These are phyloP conservation scores for Mrakia hoshinonis DNA, from an alignment of 768 basidiomycete genomes.

Conservation along the genomic window DNA sequence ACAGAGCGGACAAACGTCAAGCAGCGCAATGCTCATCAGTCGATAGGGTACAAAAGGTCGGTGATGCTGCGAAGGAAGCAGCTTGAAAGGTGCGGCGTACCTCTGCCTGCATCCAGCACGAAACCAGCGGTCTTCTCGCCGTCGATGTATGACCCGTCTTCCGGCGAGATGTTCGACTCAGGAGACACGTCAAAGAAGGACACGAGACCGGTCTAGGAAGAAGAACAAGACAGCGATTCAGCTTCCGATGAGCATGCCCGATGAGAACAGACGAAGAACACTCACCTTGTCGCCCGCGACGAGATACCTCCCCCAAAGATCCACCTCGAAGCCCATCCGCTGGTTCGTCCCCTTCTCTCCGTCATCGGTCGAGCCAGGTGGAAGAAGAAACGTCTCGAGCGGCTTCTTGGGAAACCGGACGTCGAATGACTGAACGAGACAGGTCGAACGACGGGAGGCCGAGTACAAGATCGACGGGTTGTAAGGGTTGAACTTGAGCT, in stretches of 20 bases:
- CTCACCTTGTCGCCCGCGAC: constrained; percentile 61
- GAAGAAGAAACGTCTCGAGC: constrained; percentile 38
- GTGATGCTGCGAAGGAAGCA: constrained; percentile 40
- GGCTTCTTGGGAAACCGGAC: constrained; percentile 50
- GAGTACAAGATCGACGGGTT: constrained; percentile 67
- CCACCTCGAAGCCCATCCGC: constrained; percentile 66
- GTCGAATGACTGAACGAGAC: constrained; percentile 67
- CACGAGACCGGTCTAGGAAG: constrained; percentile 51
- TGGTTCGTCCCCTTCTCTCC: constrained; percentile 57
- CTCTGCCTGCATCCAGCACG: not conserved
- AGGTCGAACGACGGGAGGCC: constrained; percentile 57
- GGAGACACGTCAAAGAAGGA: constrained; percentile 48
- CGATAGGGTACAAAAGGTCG: constrained; percentile 56
- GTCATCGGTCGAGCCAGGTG: constrained; percentile 36
- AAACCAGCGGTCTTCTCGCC: constrained; percentile 6
- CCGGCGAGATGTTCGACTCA: not conserved
- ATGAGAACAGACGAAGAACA: not conserved
- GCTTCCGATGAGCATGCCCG: not conserved
- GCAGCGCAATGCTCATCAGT: constrained; percentile 52
- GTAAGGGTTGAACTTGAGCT: constrained; percentile 71
- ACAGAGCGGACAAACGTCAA: not conserved
- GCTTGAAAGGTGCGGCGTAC: not conserved
- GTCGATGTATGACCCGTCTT: not conserved
- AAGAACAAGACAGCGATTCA: not conserved
- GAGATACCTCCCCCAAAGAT: constrained; percentile 57